These are phyloP conservation scores for Fomitopsis schrenkii DNA, from an alignment of 1,284 basidiomycete species.

Conservation along the genomic window DNA sequence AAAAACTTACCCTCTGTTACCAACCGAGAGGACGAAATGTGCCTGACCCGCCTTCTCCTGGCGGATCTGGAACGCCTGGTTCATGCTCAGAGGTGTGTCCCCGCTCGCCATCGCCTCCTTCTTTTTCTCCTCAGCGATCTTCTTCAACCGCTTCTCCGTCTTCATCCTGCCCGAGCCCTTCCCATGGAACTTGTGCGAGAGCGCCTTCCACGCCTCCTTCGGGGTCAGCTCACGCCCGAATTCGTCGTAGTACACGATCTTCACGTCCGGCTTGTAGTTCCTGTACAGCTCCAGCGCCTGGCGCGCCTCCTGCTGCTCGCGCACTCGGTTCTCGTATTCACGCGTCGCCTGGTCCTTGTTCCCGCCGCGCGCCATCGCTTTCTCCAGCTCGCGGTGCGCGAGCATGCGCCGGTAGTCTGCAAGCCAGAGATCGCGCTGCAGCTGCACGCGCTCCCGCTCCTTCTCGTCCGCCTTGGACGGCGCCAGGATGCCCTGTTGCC, in stretches of 20 bases:
- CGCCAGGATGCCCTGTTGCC: constrained; percentile 88
- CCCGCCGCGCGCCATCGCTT: constrained; percentile 68
- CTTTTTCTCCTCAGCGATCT: constrained; percentile 93
- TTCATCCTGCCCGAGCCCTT: constrained; percentile 93
- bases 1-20: constrained; percentile 79
- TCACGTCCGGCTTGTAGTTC: constrained; percentile 95
- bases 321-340: constrained; percentile 90
- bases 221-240: constrained; percentile 86
- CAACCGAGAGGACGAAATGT: constrained; percentile 90
- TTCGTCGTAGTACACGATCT: constrained; percentile 96
- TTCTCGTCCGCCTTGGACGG: constrained; percentile 58
- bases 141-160: constrained; percentile 90
- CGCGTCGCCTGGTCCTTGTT: constrained; percentile 92
- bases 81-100: constrained; percentile 92
- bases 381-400: constrained; percentile 78
- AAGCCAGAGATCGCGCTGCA: constrained; percentile 88
- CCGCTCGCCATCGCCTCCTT: constrained; percentile 86
- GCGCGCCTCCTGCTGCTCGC: constrained; percentile 90
- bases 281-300: constrained; percentile 82
- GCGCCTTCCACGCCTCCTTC: constrained; percentile 96
- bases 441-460: constrained; percentile 82
- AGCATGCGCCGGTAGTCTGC: constrained; percentile 77
- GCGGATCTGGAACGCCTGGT: constrained; percentile 82
- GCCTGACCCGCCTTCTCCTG: constrained; percentile 92
- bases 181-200: constrained; percentile 95